Base-by-base conservation (phyloP, 1,284 basidiomycete genomes). In the Leccinum variabile region DNA sequence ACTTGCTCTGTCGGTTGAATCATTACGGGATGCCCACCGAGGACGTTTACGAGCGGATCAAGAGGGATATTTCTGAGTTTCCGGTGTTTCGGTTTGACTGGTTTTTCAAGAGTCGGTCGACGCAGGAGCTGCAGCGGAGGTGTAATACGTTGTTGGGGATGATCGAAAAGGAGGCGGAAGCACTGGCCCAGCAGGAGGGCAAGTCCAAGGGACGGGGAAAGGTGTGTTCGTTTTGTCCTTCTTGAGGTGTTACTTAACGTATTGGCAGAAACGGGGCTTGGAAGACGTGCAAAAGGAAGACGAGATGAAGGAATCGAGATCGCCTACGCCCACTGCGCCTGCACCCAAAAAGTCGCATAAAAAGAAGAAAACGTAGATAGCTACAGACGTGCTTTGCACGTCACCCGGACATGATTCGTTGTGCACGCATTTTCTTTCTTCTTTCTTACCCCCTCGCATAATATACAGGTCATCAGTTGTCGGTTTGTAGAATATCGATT, bases 11-110 rank as follows among this genome's bases (percentile, higher is more conserved):
- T 72, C 88, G 95, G 35, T 79, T 99, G 64, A 89, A 91, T 73
- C 87, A 97, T 78, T 97, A 99, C 73, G 96, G 97, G 13, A 89
- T 99, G 80, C 88, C 90, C 60, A 82, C 87, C 33, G 96, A 98
- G 61, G 95, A 98, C 71, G 91, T 95, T 44, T 98, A 95, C 73
- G 97, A 99, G 72, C 81, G 89, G 57, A 98, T 99, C 80, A 98
- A 98, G 83, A 88, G 90, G 77, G 97, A 99, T 77, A 94, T 99
- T 63, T 90, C 90, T 46, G 94, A 96, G 76, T 97, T 95, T 78
- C 94, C 95, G 0, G 90, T 95, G n/a, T 99, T 99, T 80, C 82
- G 95, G 59, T 97, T 98, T 70, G 95, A 98, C 74, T 98, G 96
- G 96, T 99, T 98, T 81, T 94, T 99, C 84, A 98, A 98, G 82